A percentile compares a stretch with the other conserved stretches of the same genome.
phyloP scores from a whole-genome alignment of 495 filamentous ascomycete genomes.

The Darksidea phi region DNA sequence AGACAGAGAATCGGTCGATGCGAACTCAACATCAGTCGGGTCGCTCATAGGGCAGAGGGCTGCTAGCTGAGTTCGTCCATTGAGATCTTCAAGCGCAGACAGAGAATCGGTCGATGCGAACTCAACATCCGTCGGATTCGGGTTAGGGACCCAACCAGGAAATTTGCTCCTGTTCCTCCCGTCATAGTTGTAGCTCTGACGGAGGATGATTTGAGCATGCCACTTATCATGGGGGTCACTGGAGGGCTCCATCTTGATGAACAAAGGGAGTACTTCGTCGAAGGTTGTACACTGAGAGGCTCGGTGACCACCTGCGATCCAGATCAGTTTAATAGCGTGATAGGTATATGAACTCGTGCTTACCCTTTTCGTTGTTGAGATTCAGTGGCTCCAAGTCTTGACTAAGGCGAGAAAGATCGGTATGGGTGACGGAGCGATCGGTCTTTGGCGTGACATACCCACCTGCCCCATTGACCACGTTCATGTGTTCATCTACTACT shows the following conservation, averaged over 20 bases:
- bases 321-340: neutral
- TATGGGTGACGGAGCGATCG: neutral
- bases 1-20: conserved; percentile 43
- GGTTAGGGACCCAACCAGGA: conserved; percentile 46
- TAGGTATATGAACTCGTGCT: too few species aligned
- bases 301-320: neutral
- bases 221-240: conserved; percentile 48
- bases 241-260: conserved; percentile 67
- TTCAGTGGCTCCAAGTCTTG: conserved; percentile 1
- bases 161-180: conserved; percentile 30
- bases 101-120: conserved; percentile 48
- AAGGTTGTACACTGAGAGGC: neutral
- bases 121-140: conserved; percentile 42
- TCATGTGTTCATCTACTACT: conserved; percentile 1
- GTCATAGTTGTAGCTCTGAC: conserved; percentile 50
- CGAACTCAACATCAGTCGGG: conserved; percentile 51
- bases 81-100: conserved; percentile 56
- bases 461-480: neutral
- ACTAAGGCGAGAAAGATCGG: conserved; percentile 3
- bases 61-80: conserved; percentile 70
- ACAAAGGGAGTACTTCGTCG: conserved; percentile 45
- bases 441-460: neutral
- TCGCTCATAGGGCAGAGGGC: conserved; percentile 59
- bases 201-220: conserved; percentile 63
- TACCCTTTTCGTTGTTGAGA: neutral